Conservation (phyloP, 768 basidiomycete genomes). For the Amanita thiersii region DNA sequence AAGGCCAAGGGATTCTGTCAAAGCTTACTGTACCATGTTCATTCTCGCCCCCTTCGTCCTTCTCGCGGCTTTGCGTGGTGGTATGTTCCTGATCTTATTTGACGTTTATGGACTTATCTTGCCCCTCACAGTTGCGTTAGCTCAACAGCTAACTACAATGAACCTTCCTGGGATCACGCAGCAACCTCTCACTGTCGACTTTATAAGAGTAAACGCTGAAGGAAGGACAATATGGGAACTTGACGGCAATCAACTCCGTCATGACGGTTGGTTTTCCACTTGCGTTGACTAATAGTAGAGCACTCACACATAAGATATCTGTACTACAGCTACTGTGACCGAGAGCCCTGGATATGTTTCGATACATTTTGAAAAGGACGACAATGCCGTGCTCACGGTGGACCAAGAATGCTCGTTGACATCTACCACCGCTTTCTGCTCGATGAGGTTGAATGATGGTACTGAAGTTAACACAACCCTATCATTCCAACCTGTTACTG, state of each 20-base stretch:
- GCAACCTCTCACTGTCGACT: constrained; percentile 3
- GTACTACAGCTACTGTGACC: constrained; percentile 1
- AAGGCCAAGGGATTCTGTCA: no score
- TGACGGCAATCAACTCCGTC: no score
- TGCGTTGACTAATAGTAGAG: neutral
- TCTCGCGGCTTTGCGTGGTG: neutral
- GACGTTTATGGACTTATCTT: neutral
- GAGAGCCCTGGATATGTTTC: constrained; percentile 1
- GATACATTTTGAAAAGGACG: neutral
- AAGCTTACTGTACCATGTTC: neutral
- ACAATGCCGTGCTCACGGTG: neutral
- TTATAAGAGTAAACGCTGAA: constrained; percentile 3
- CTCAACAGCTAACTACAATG: neutral
- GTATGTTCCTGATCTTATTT: neutral
- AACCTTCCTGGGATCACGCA: constrained; percentile 1
- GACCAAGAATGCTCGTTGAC: neutral
- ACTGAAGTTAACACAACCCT: neutral
- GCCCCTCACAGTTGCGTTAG: neutral
- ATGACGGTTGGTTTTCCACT: no score
- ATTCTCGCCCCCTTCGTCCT: neutral
- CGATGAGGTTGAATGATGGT: neutral
- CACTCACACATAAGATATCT: no score
- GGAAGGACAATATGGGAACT: constrained; percentile 1
- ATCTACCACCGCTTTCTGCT: neutral
- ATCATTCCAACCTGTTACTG: neutral